Evolutionary conservation across 345 rosid species (phyloP), one percentile per base, ranked within the genome.

Genomic region (Arabis hirsuta): DNA sequence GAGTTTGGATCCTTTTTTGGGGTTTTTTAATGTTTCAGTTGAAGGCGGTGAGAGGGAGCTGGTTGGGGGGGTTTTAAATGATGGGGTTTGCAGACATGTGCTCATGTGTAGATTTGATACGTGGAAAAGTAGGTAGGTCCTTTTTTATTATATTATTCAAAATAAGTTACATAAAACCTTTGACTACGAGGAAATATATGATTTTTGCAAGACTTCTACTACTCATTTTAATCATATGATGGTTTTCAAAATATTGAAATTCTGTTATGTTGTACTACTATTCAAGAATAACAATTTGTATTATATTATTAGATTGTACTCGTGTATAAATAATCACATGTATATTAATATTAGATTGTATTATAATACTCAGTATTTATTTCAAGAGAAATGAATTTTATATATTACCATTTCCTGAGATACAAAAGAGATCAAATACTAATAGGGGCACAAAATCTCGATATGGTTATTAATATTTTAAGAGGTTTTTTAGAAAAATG

Each of bases 61-160:
- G 16, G 61, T 10, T 41, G 46, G 61, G 65, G 53, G 61, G 65
- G 53, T 48, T 67, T 51, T 74, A 74, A 58, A 66, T 48, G 61
- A 43, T 43, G 68, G 56, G 55, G 44, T 66, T 59, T 7, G 52
- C 42, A 46, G 52, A 54, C 57, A 68, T 68, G 69, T 74, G 62
- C 57, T 6, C 11, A 32, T 67, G 31, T 43, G 10, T 60, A 11
- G 27, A 58, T 51, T 13, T 22, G 26, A 52, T 69, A 76, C 74
- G 65, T 62, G 58, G 57, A 55, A 55, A 26, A 32, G 13, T 11
- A 16, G 0, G 16, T 16, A 29, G 42, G 6, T 55, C 62, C 16
- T 62, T 53, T 50, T 7, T 34, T 60, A 8, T 8, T n/a, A 6
- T 34, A 11, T 12, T 34, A 11, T 12, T 32, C 50, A 11, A 10